Conservation (phyloP, 2,329 filamentous ascomycete species). For the Epichloe festucae region DNA sequence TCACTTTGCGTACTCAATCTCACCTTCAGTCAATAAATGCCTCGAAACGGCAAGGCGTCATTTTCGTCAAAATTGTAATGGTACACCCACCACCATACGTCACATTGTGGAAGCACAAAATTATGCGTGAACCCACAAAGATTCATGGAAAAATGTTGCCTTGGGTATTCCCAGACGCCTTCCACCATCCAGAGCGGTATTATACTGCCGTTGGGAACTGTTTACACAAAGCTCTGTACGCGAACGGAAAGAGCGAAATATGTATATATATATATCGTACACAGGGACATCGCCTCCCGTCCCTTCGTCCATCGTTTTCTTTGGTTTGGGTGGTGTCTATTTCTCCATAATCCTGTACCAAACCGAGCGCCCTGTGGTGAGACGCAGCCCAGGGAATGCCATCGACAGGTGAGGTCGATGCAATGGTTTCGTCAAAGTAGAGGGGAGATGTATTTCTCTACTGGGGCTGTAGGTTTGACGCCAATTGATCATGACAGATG, state of each 20-base stretch:
- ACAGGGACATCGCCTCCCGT: constrained; percentile 11
- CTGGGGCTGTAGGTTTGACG: background rate
- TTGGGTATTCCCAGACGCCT: constrained; percentile 15
- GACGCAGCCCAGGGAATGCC: background rate
- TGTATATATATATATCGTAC: constrained; percentile 25
- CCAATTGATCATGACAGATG: background rate
- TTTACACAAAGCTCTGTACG: constrained; percentile 31
- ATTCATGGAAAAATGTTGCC: constrained; percentile 12
- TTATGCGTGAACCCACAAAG: constrained; percentile 12
- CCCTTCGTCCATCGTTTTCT: background rate
- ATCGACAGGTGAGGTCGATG: background rate
- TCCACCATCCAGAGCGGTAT: constrained; percentile 17
- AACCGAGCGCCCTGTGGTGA: background rate
- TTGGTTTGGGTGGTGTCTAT: background rate
- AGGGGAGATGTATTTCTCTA: background rate
- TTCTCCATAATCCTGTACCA: background rate
- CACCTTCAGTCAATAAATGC: no score
- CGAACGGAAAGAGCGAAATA: constrained; percentile 20
- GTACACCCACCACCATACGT: background rate
- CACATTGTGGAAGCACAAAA: background rate
- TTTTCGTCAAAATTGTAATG: no score
- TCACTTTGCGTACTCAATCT: background rate
- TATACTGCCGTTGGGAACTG: constrained; percentile 21
- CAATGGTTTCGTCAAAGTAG: background rate
- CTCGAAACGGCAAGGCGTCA: no score